Evolutionary conservation across 805 yeast genomes (phyloP), one percentile per base, ranked within the genome.

Genomic region (Blastobotrys parvus): DNA sequence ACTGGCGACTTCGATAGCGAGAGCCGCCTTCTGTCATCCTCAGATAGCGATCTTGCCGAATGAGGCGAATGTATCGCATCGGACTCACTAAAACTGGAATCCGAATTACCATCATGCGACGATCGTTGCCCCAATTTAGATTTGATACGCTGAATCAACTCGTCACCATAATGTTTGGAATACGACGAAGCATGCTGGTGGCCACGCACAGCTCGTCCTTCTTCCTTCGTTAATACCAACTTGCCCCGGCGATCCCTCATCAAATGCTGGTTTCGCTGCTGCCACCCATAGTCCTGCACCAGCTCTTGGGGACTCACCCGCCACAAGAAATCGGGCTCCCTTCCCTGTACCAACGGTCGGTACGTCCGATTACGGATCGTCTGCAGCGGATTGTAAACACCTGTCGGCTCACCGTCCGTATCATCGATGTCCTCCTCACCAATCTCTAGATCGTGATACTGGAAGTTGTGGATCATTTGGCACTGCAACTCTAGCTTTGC

Each of bases 351-450:
- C 3, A 23, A n/a, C 10, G 31, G 22, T 13, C 32, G 18, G 20
- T 20, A 27, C 51, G 69, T 69, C 45, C 95, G 69, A 60, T 86
- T 82, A 44, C 96, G 65, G 21, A 87, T 76, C n/a, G 80, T 72
- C 60, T 85, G 95, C 35, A 87, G 64, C 3, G 95, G 95, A 56
- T 87, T 87, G 65, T 80, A 87, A 2, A 75, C 72, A 2, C 81
- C 84, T 44, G 30, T 40, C 29, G 25, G 25, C 18, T 21, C 4
- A 11, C 22, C 18, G 18, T 7, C 41, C 23, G 27, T 38, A 35
- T 34, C 46, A 17, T 25, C 33, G 18, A n/a, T 27, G 21, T 39
- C 36, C 3, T 15, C 13, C 3, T 21, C 15, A 21, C 3, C 23
- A 7, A 10, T 29, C 8, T 8, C 31, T 11, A 32, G 17, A 29